These are phyloP conservation scores for Psilocybe mexicana DNA, from an alignment of 1,284 basidiomycete genomes.

Conservation along the genomic window DNA sequence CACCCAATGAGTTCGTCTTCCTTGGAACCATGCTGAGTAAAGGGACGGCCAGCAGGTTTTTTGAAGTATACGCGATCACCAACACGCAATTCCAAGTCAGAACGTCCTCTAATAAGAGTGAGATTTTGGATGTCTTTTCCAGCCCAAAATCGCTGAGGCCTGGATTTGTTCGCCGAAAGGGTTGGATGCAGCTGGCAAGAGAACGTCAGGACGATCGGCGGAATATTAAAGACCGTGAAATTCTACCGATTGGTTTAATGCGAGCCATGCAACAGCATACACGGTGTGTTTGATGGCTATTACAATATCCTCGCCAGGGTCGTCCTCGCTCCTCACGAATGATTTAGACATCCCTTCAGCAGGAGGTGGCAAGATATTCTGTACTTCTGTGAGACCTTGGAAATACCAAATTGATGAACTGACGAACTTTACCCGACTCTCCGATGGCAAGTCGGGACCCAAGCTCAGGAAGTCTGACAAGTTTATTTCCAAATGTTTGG, in stretches of 20 bases:
- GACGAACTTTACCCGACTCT: constrained; percentile 65
- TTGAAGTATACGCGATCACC: constrained; percentile 67
- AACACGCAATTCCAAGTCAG: constrained; percentile 65
- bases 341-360: constrained; percentile 45
- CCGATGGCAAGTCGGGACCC: constrained; percentile 71
- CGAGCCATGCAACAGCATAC: constrained; percentile 85
- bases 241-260: constrained; percentile 81
- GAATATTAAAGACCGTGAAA: constrained; percentile 9
- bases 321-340: constrained; percentile 33
- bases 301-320: constrained; percentile 58
- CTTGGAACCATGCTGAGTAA: constrained; percentile 57
- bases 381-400: constrained; percentile 13
- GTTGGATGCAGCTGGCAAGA: constrained; percentile 54
- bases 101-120: constrained; percentile 61
- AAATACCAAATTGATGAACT: constrained; percentile 3
- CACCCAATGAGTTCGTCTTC: constrained; percentile 38
- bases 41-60: constrained; percentile 43
- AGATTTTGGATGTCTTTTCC: constrained; percentile 66
- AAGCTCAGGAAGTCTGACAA: constrained; percentile 75
- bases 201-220: not conserved
- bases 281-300: constrained; percentile 78
- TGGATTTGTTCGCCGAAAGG: constrained; percentile 54
- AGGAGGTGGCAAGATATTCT: constrained; percentile 68
- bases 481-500: constrained; percentile 53
- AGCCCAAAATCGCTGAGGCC: constrained; percentile 79